Conservation (phyloP, 495 filamentous ascomycete species). For the Tuber brumale region DNA sequence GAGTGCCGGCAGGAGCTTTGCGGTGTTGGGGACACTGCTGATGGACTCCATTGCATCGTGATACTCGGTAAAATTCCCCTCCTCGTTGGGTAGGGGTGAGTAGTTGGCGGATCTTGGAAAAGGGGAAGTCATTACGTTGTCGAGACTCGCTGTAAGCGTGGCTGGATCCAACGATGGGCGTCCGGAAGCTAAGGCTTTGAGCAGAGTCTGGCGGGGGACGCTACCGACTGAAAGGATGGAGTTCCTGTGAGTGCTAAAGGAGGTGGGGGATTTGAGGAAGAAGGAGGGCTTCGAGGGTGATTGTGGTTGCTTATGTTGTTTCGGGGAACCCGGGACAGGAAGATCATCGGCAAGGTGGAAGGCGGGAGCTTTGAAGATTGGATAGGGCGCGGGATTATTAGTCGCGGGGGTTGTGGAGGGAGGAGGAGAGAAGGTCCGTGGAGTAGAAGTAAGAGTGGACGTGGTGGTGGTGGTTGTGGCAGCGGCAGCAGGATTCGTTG, state of each 20-base stretch:
- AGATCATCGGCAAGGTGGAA: slow-evolving; percentile 26
- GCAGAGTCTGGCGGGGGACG: slow-evolving; percentile 77
- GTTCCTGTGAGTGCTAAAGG: slow-evolving; percentile 29
- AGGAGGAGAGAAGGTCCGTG: neutral
- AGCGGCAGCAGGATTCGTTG: neutral
- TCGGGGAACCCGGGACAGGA: slow-evolving; percentile 7
- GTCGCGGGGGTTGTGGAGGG: slow-evolving; percentile 8
- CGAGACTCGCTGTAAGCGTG: slow-evolving; percentile 25
- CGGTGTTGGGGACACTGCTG: slow-evolving; percentile 50
- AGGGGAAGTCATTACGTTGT: slow-evolving; percentile 30
- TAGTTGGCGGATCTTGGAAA: slow-evolving; percentile 46
- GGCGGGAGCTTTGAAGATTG: slow-evolving; percentile 14
- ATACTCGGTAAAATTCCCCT: slow-evolving; percentile 40
- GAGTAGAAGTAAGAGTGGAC: neutral
- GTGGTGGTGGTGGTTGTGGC: neutral
- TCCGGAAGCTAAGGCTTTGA: slow-evolving; percentile 77
- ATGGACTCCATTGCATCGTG: slow-evolving; percentile 27
- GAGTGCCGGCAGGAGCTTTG: slow-evolving; percentile 57
- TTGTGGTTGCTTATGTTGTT: slow-evolving; percentile 7
- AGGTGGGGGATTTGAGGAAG: slow-evolving; percentile 26
- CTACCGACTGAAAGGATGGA: slow-evolving; percentile 31
- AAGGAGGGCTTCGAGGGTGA: slow-evolving; percentile 6
- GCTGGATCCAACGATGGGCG: slow-evolving; percentile 47
- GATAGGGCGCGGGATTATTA: slow-evolving; percentile 4
- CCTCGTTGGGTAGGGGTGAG: slow-evolving; percentile 46